Percentiles rank a stretch among this genome's conserved stretches.
Conservation (phyloP, 2,329 filamentous ascomycete species). For the Aureobasidium sp. region DNA sequence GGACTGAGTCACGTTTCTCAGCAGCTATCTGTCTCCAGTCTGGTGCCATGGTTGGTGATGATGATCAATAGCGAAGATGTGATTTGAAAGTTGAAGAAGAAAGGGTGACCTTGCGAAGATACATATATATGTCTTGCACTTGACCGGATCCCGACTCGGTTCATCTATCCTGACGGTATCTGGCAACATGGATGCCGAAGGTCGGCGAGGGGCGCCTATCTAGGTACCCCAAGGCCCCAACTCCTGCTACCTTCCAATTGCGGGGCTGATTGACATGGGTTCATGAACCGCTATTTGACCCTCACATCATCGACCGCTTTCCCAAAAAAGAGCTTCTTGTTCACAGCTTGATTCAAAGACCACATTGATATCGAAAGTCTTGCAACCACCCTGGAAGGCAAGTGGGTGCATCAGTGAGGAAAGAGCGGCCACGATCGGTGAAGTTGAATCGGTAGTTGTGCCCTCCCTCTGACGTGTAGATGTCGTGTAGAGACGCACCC, state of each 20-base stretch:
- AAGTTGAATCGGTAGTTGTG: background rate
- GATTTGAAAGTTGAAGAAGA: background rate
- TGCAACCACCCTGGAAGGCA: no score
- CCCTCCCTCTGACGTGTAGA: background rate
- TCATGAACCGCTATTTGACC: background rate
- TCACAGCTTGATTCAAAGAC: background rate
- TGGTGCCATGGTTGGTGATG: background rate
- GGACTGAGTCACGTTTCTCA: conserved; percentile 48
- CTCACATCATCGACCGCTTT: background rate
- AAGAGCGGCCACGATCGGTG: background rate
- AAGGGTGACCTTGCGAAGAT: background rate
- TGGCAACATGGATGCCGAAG: background rate
- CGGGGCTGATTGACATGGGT: conserved; percentile 4
- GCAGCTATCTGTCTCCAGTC: conserved; percentile 46
- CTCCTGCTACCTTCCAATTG: conserved; percentile 1
- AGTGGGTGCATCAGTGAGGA: background rate
- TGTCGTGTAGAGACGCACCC: background rate
- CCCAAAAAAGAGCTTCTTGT: background rate
- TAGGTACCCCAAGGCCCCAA: background rate
- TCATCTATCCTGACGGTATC: background rate
- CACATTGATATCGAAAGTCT: background rate
- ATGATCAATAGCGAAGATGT: background rate
- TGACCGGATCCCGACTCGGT: background rate
- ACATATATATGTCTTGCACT: background rate
- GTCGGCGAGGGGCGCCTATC: conserved; percentile 5